Conservation (phyloP, 2,329 filamentous ascomycete species). For the Acephala macrosclerotiorum region DNA sequence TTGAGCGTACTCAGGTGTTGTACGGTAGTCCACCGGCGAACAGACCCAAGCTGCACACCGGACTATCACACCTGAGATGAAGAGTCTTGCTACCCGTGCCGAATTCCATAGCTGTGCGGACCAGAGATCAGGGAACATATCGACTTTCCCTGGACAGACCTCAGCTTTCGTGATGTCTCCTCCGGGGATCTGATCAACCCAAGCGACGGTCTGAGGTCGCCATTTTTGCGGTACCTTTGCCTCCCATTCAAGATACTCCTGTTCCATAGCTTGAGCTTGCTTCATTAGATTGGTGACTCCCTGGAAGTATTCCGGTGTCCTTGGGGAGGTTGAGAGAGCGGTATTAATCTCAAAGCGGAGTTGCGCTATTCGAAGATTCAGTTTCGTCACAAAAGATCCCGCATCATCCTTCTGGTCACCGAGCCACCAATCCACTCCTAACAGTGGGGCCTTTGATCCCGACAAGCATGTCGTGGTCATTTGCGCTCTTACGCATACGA, state of each 20-base stretch:
- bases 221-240: constrained; percentile 57
- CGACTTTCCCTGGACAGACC: constrained; percentile 66
- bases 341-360: constrained; percentile 61
- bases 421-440: constrained; percentile 68
- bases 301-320: constrained; percentile 58
- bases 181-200: constrained; percentile 61
- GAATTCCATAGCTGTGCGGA: constrained; percentile 65
- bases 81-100: constrained; percentile 59
- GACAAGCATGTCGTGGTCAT: constrained; percentile 67
- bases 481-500: constrained; percentile 65
- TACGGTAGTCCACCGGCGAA: constrained; percentile 66
- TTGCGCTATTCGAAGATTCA: constrained; percentile 62
- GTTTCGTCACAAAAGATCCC: constrained; percentile 51
- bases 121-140: constrained; percentile 66
- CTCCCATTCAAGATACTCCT: constrained; percentile 60
- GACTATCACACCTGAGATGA: constrained; percentile 62
- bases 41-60: constrained; percentile 68
- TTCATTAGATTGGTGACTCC: constrained; percentile 60
- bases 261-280: constrained; percentile 59
- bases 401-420: constrained; percentile 57
- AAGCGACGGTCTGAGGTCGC: constrained; percentile 59
- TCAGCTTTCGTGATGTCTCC: constrained; percentile 61
- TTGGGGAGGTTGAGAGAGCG: constrained; percentile 54
- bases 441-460: constrained; percentile 57
- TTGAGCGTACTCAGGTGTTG: constrained; percentile 66